These are phyloP conservation scores for Hanseniaspora hatyaiensis DNA, from an alignment of 805 yeast genomes.

Conservation along the genomic window DNA sequence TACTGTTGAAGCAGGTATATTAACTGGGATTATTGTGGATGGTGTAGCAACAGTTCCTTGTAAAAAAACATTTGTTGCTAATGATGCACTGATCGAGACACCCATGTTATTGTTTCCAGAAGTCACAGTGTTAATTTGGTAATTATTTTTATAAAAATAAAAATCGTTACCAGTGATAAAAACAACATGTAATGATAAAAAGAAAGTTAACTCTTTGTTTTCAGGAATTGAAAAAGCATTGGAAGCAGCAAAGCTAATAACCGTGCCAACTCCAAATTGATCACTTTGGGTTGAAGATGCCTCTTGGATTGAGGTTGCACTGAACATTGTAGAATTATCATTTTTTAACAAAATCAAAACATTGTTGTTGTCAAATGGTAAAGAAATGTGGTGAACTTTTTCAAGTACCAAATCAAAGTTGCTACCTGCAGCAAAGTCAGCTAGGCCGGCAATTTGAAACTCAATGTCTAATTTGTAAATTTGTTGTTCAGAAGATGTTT, in stretches of 20 bases:
- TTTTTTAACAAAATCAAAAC: constrained; percentile 10
- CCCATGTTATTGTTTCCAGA: constrained; percentile 11
- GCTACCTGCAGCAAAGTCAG: constrained; percentile 2
- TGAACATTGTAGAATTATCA: constrained; percentile 4
- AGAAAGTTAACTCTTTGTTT: constrained; percentile 4
- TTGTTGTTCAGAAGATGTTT: neutral
- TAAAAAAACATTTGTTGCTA: constrained; percentile 9
- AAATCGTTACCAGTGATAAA: constrained; percentile 14
- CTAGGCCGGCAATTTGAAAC: neutral
- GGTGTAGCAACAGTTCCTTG: constrained; percentile 3
- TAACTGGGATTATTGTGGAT: neutral
- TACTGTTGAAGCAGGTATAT: neutral
- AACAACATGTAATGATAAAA: constrained; percentile 3
- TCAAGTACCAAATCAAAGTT: neutral
- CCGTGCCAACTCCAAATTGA: constrained; percentile 7
- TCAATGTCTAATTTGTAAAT: constrained; percentile 7
- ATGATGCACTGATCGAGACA: neutral
- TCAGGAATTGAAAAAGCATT: constrained; percentile 8
- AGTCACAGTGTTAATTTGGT: constrained; percentile 3
- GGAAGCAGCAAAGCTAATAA: constrained; percentile 9
- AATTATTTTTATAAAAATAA: constrained; percentile 1
- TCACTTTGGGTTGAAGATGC: constrained; percentile 1
- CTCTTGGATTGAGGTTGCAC: neutral
- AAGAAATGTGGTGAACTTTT: constrained; percentile 9
- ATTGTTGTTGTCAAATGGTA: constrained; percentile 8